Base-by-base conservation (phyloP, 2,329 filamentous ascomycete genomes). In the Cryoendolithus antarcticus region DNA sequence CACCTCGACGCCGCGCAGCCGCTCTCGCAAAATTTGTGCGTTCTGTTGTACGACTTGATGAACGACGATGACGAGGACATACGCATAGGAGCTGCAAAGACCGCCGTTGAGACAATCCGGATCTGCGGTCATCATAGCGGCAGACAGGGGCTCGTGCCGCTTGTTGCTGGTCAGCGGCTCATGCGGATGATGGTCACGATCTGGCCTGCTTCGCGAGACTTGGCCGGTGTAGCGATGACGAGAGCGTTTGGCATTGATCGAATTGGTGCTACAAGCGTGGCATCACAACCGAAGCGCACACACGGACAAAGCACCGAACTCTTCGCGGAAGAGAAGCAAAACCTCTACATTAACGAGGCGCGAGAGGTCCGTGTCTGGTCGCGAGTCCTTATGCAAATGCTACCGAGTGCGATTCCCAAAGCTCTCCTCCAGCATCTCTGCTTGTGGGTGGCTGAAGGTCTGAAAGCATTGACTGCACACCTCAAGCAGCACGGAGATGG, bases 41-140 rank as follows among this genome's bases (percentile, higher is more conserved):
- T 86, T 4, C 67, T 79, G 3, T 63, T 89, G 1, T 88, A 91
- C 59, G 79, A 86, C 54, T 68, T 77, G 34, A 69, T 93, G 4
- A 82, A 84, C 54, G 91, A 96, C 55, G 89, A 96, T 55, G 89
- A 96, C 54, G 85, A 94, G 45, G 86, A 95, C 41, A 74, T 95
- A 46, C 76, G 89, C 33, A 72, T 80, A 28, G 58, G 73, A 1
- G 80, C 79, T 6, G 73, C 78, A 2, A 43, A 50, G 0, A 68
- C 73, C 1, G 65, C 70, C 0, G 55, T 61, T 4, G 56, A 53
- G 13, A 57, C 82, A 15, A 48, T 79, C 6, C 62, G 33, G 8
- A 38, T 43, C 24, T 50, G 29, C 12, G 50, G 42, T 19, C 46
- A 48, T 3, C 15, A 10, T 33, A 49, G 21, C 4, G 41, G 13